Conservation (phyloP, 2,329 filamentous ascomycete genomes). For the Sporothrix euskadiensis region DNA sequence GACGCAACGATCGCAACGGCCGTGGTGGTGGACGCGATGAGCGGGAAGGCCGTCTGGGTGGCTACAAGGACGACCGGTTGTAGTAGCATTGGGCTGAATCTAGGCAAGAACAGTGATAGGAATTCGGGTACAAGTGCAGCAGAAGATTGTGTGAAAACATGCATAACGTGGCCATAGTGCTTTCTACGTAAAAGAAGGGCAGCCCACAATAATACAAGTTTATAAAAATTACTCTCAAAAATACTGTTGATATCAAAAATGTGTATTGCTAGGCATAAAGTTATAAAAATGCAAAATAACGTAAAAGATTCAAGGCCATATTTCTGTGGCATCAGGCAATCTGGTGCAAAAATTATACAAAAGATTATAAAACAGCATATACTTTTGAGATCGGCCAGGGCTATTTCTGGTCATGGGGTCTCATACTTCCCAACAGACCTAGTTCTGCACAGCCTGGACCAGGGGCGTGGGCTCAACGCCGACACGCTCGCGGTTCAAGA, state of each 20-base stretch:
- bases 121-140: neutral
- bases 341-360: constrained; percentile 1
- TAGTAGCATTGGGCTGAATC: neutral
- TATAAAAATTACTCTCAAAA: neutral
- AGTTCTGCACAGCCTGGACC: constrained; percentile 42
- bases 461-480: constrained; percentile 73
- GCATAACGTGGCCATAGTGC: neutral
- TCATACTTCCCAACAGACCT: neutral
- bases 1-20: constrained; percentile 21
- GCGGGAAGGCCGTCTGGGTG: constrained; percentile 27
- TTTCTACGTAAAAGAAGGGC: neutral
- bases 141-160: neutral
- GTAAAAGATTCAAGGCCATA: neutral
- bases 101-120: neutral
- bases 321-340: neutral
- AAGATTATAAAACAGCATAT: neutral
- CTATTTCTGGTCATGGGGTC: neutral
- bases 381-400: neutral
- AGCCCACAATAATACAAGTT: neutral
- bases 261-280: neutral
- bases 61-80: constrained; percentile 18
- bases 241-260: neutral
- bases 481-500: constrained; percentile 91
- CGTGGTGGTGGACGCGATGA: constrained; percentile 15
- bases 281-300: neutral